Evolutionary conservation across 2,329 filamentous ascomycete genomes (phyloP), one percentile per base, ranked within the genome.

Genomic region (Fusarium chaquense): DNA sequence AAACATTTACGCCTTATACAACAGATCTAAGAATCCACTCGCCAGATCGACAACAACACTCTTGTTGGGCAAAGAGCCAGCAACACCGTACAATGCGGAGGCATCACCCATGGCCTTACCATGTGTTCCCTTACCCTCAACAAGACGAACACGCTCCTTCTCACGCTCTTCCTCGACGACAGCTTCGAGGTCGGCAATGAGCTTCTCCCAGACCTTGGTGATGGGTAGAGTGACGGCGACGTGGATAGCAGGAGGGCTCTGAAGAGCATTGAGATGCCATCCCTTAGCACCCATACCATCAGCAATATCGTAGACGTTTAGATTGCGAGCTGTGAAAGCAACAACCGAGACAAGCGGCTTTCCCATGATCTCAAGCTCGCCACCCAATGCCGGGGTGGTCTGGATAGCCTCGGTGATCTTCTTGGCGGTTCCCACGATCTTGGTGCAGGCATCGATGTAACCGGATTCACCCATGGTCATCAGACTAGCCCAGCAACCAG

Each of bases 221-320:
- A 97, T 92, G 18, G 95, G 95, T 73, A 97, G 80, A 1, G 96
- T 99, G 40, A 98, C 94, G 15, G 96, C 96, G 40, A 98, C 89
- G 79, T 99, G 96, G 58, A 99, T 93, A 22, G 94, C 96, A 0
- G 96, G 90, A 4, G 96, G 96, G 75, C 89, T 91, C 82, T 99
- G 96, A 68, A 99, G 86, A 4, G 94, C 93, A 77, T 98, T 99
- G 63, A 99, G 85, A 81, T 99, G 96, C 96, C 96, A 99, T 5
- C 96, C 95, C 76, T 90, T 91, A 1, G 82, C 83, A 15, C 87
- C 88, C 91, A 99, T 95, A 71, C 84, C 92, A 80, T 99, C 96
- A 10, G 95, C 93, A 71, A 99, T 89, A 77, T 97, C 94, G 82
- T 99, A 99, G 69, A 97, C 91, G 81, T 98, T 90, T 43, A 99